phyloP scores from a whole-genome alignment of 305 asterid genomes.

The Plantago rigida region DNA sequence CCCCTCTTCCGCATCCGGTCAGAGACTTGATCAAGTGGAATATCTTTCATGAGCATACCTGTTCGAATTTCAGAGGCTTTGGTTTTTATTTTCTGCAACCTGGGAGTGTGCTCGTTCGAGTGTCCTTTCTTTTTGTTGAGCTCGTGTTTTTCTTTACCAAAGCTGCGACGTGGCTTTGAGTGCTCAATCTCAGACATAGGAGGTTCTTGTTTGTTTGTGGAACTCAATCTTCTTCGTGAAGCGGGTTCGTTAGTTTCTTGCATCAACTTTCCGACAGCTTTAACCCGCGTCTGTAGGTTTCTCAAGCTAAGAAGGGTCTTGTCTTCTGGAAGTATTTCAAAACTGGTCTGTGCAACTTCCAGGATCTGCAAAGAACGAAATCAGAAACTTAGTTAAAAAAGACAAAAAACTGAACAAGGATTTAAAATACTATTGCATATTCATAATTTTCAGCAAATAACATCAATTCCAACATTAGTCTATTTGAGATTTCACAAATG shows the following conservation, averaged over 20 bases:
- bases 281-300: constrained; percentile 50
- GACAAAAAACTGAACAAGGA: background rate
- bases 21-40: constrained; percentile 68
- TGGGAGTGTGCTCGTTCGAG: constrained; percentile 31
- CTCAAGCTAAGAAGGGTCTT: constrained; percentile 43
- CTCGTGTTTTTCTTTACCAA: constrained; percentile 37
- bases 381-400: background rate
- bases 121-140: constrained; percentile 35
- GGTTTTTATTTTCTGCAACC: constrained; percentile 48
- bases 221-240: constrained; percentile 29
- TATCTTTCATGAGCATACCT: constrained; percentile 61
- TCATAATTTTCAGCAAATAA: background rate
- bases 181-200: constrained; percentile 38
- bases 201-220: constrained; percentile 32
- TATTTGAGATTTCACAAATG: no score
- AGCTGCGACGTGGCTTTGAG: constrained; percentile 39
- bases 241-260: constrained; percentile 48
- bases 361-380: constrained; percentile 40
- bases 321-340: constrained; percentile 33
- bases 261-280: constrained; percentile 55
- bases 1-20: constrained; percentile 39
- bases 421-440: background rate
- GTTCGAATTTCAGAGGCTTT: constrained; percentile 42
- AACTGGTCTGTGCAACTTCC: constrained; percentile 35
- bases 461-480: no score